Base-by-base conservation (phyloP, 2,329 filamentous ascomycete genomes). In the Teratosphaeria nubilosa region DNA sequence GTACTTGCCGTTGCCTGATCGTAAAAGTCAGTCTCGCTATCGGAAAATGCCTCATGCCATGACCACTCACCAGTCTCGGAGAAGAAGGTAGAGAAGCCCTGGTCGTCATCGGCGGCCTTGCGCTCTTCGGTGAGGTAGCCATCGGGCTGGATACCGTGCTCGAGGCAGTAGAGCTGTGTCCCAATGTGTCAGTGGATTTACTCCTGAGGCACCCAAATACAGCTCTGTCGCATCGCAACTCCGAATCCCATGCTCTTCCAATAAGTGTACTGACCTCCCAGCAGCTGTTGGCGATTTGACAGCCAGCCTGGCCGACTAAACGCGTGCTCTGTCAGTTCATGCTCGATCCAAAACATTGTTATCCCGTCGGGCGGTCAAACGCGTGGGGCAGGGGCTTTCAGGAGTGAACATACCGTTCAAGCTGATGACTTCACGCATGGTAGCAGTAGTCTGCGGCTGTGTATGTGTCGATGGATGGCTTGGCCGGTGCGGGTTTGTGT, bases 61-160 rank as follows among this genome's bases (percentile, higher is more conserved):
- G 41, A 9, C 90, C 95, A 54, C 60, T 55, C 89, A 97, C 94
- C 92, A 73, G 94, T 97, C 84, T 99, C 94, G 69, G 92, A 96
- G 85, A 99, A 99, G 85, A 99, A 99, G 72, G 94, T 99, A 83
- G 91, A 96, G 86, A 99, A 99, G 67, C 94, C 94, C 74, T 96
- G 89, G 76, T 97, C 94, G 65, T 91, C 88, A 65, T 95, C 88
- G 74, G 86, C 86, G 70, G 84, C 85, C 84, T 97, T 96, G 79
- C 91, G 91, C 84, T 97, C 92, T 75, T 96, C 92, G 66, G 91
- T 97, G 77, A 99, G 86, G 82, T 89, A 97, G 76, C 94, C 94
- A 85, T 99, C 94, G 70, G 94, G 92, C 92, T 99, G 89, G 71
- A 99, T 99, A 73, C 94, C 94, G 79, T 99, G 94, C 85, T 99